Base-by-base conservation (phyloP, 1,284 basidiomycete genomes). In the Heterobasidion irregulare region DNA sequence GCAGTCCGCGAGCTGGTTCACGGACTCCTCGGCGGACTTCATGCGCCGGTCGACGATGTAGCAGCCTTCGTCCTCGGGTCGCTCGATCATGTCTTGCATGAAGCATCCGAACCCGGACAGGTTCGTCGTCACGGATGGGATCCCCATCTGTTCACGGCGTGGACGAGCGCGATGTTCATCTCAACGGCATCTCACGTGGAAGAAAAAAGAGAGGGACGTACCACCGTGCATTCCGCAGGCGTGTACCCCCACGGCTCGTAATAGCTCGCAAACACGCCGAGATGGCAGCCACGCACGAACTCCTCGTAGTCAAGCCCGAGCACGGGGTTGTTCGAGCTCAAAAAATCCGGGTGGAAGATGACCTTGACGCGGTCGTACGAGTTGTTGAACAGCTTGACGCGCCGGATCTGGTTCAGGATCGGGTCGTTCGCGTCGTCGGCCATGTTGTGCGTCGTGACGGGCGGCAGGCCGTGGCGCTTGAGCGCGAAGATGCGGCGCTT, bases 41-140 rank as follows among this genome's bases (percentile, higher is more conserved):
- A 83, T 83, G 50, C 95, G 84, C 52, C 96, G 83, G 69, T 98
- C 95, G 64, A 98, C 86, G 69, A 98, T 98, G 75, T 98, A 98
- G 72, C 90, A 92, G 1, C 93, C 92, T 67, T 92, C 89, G 47
- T 90, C 88, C 58, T 83, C 76, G 0, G 92, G 92, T 10, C 81
- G 84, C 63, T 99, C 96, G 64, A 99, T 94, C n/a, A 97, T 80
- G 68, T 99, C 96, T 72, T 97, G 93, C 91, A 98, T 96, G 77
- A 97, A 98, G 71, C 94, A 98, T 26, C 95, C 95, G 63, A 98
- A 97, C 45, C 96, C 96, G 33, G 94, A 97, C 46, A 99, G 76
- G 74, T 99, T 98, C 56, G 96, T 99, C 33, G 96, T 98, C 59
- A 98, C 87, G 50, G 89, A 93, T 0, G 96, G 96, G 57, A 99